phyloP scores from a whole-genome alignment of 805 yeast species.

The Candida silvicultrix region DNA sequence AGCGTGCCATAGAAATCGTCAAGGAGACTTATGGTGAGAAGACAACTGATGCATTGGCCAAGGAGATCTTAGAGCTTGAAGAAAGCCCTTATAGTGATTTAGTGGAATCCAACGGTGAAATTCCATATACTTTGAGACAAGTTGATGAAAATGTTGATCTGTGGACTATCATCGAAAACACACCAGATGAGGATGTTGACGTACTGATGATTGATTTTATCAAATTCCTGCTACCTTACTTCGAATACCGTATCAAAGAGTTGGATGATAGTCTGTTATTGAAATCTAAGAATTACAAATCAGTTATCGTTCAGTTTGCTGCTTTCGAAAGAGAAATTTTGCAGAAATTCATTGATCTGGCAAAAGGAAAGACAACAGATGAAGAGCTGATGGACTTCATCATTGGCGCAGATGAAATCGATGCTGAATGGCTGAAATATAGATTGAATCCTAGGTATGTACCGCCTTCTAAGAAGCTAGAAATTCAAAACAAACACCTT shows the following conservation, averaged over 20 bases:
- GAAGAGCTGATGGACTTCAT: constrained; percentile 13
- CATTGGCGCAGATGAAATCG: constrained; percentile 17
- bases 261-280: constrained; percentile 4
- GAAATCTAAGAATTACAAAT: not conserved
- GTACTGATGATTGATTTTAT: constrained; percentile 14
- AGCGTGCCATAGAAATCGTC: constrained; percentile 14
- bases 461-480: not conserved
- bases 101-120: constrained; percentile 13
- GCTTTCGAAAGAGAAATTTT: constrained; percentile 12
- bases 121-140: constrained; percentile 13
- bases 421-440: constrained; percentile 17
- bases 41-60: constrained; percentile 7
- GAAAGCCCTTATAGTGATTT: constrained; percentile 16
- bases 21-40: constrained; percentile 6
- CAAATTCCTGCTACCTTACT: constrained; percentile 13
- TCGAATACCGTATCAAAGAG: constrained; percentile 2
- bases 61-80: constrained; percentile 10
- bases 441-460: constrained; percentile 15
- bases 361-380: not conserved
- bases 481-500: not conserved
- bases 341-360: constrained; percentile 3
- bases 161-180: constrained; percentile 7
- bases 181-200: constrained; percentile 16
- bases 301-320: constrained; percentile 14
- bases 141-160: constrained; percentile 11